Conservation (phyloP, 805 yeast genomes). For the Pichia scutulata region DNA sequence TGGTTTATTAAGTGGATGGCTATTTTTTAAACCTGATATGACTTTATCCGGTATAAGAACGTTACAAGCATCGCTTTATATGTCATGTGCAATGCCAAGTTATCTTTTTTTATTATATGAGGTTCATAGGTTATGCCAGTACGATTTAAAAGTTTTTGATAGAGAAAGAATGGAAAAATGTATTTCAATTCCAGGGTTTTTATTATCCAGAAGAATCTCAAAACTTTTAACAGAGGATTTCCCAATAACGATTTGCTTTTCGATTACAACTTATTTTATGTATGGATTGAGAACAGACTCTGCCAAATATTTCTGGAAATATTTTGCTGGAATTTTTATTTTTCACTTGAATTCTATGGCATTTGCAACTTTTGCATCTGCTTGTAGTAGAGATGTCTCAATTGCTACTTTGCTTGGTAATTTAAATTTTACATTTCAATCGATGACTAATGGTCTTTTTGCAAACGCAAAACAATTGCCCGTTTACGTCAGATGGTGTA, state of each 20-base stretch:
- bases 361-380: conserved; percentile 44
- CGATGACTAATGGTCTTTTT: conserved; percentile 76
- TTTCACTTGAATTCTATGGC: conserved; percentile 50
- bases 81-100: conserved; percentile 45
- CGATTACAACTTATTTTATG: conserved; percentile 66
- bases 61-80: conserved; percentile 42
- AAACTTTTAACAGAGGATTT: conserved; percentile 65
- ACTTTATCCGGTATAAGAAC: conserved; percentile 62
- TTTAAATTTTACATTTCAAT: conserved; percentile 59
- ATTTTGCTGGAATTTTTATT: conserved; percentile 51
- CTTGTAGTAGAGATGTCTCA: conserved; percentile 54
- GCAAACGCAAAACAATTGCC: conserved; percentile 70
- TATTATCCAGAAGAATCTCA: conserved; percentile 57
- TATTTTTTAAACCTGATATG: conserved; percentile 57
- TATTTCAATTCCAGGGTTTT: conserved; percentile 58
- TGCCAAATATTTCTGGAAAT: conserved; percentile 49
- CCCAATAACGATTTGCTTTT: conserved; percentile 50
- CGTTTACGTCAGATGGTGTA: conserved; percentile 80
- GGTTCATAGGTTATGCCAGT: conserved; percentile 46
- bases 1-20: conserved; percentile 68
- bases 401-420: conserved; percentile 56
- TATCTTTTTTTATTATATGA: conserved; percentile 52
- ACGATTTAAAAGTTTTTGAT: conserved; percentile 49
- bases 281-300: conserved; percentile 51
- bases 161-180: conserved; percentile 67